These are phyloP conservation scores for Spergularia azorica DNA, from an alignment of 179 eudicot genomes.

Conservation along the genomic window DNA sequence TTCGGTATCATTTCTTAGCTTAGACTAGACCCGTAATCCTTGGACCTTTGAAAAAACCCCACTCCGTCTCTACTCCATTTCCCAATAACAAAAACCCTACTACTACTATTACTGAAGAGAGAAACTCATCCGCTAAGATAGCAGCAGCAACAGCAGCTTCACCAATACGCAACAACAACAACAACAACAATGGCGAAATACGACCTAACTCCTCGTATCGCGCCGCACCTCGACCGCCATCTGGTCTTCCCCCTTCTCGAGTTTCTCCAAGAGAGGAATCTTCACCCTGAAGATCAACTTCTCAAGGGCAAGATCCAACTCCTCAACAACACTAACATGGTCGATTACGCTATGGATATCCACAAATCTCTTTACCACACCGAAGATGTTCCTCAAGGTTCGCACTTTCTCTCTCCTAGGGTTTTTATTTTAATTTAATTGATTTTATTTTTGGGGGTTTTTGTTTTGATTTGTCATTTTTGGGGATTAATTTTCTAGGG, in stretches of 20 bases:
- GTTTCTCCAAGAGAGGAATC: slow-evolving; percentile 69
- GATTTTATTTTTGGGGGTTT: not conserved
- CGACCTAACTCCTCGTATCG: slow-evolving; percentile 75
- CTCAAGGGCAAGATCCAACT: slow-evolving; percentile 80
- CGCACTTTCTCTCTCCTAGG: not conserved
- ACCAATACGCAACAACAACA: not conserved
- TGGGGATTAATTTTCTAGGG: not conserved
- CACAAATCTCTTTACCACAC: slow-evolving; percentile 84
- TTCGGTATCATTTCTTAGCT: no score
- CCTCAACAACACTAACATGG: slow-evolving; percentile 89
- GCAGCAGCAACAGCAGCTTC: no score
- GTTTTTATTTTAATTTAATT: not conserved
- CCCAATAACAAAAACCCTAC: no score
- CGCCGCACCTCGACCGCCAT: slow-evolving; percentile 82
- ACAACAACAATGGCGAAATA: slow-evolving; percentile 54
- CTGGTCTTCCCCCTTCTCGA: slow-evolving; percentile 81
- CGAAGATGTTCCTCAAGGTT: slow-evolving; percentile 92
- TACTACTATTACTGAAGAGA: no score
- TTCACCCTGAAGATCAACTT: slow-evolving; percentile 66
- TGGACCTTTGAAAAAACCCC: no score
- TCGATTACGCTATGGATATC: slow-evolving; percentile 96
- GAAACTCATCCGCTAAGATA: no score
- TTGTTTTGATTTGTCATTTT: not conserved
- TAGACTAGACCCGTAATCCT: no score
- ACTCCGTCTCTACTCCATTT: no score